Evolutionary conservation across 768 basidiomycete species (phyloP).

Genomic region (Candolleomyces eurysporus): DNA sequence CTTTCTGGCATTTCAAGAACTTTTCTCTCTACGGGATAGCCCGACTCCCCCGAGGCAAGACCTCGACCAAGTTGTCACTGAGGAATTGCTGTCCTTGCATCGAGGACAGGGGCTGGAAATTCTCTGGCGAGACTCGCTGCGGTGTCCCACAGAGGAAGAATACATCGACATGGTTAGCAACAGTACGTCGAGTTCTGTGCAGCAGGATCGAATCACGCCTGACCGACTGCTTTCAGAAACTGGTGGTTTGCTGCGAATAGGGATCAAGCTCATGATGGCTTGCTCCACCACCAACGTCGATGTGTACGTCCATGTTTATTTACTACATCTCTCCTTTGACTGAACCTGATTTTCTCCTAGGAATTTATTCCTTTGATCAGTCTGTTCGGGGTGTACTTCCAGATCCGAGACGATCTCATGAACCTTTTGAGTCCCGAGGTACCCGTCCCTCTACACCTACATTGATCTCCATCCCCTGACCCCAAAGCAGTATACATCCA

Average conservation of each 20-base stretch:
- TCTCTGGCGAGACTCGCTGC: conserved; percentile 89
- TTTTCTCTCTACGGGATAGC: conserved; percentile 54
- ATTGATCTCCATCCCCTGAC: background rate
- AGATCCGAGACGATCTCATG: conserved; percentile 97
- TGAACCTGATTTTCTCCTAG: conserved; percentile 32
- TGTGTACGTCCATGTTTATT: conserved; percentile 40
- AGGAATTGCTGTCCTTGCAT: conserved; percentile 81
- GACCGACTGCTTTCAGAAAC: conserved; percentile 65
- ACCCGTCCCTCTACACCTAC: conserved; percentile 7
- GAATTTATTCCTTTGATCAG: conserved; percentile 90
- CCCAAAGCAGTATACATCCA: conserved; percentile 60
- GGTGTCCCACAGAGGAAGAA: conserved; percentile 92
- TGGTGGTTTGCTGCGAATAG: conserved; percentile 88
- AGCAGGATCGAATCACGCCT: background rate
- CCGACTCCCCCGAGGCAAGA: conserved; percentile 33
- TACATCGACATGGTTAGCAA: conserved; percentile 96
- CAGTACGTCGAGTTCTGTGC: conserved; percentile 55
- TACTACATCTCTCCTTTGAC: background rate
- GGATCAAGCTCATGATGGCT: conserved; percentile 96
- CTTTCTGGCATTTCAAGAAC: conserved; percentile 88
- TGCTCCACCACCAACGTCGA: conserved; percentile 61
- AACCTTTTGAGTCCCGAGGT: conserved; percentile 88
- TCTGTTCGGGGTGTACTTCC: conserved; percentile 91
- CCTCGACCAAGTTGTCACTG: conserved; percentile 70
- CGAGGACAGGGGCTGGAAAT: conserved; percentile 95